Base-by-base conservation (phyloP, 345 rosid genomes). In the Pistacia integerrima region DNA sequence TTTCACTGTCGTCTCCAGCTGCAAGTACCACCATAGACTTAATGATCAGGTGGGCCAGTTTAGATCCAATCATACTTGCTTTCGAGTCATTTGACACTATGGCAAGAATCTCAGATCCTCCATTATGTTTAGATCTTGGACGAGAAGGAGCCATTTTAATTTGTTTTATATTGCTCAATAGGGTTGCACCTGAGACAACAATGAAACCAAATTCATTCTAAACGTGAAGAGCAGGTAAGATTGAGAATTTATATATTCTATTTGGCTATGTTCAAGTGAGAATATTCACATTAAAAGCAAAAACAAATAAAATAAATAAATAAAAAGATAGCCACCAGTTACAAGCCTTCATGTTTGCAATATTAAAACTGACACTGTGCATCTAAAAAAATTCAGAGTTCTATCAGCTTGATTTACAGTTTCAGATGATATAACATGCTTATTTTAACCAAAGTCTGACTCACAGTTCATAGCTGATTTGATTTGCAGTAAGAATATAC, bases 81-180 rank as follows among this genome's bases (percentile, higher is more conserved):
- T 82, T 80, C 67, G 25, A 77, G 80, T 77, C 84, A 85, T 22
- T 73, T 49, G 60, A 80, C 82, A 82, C 82, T 69, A 72, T 22
- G 49, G 58, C 8, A 3, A 54, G 87, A 74, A 80, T 80, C 80
- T 58, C 13, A 57, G 82, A 79, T 77, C 76, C 83, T 82, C 85
- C 85, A 80, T 81, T 73, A 80, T 54, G 54, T 62, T 64, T 13
- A 64, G 75, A 69, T 36, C 13, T 6, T 17, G 55, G 5, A 62
- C 41, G 36, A 44, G 25, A 65, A 0, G 25, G 14, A 41, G 46
- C 41, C 28, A 17, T 54, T 54, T 54, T 4, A 13, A 13, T 54
- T 54, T 5, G 5, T 54, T 16, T 54, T 41, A 41, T 41, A 41
- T 1, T 41, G 46, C 46, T 41, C 46, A 41, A 30, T 30, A 30